Base-by-base conservation (phyloP, 371 early-diverging fungal species). In the Haplosporangium sp. region DNA sequence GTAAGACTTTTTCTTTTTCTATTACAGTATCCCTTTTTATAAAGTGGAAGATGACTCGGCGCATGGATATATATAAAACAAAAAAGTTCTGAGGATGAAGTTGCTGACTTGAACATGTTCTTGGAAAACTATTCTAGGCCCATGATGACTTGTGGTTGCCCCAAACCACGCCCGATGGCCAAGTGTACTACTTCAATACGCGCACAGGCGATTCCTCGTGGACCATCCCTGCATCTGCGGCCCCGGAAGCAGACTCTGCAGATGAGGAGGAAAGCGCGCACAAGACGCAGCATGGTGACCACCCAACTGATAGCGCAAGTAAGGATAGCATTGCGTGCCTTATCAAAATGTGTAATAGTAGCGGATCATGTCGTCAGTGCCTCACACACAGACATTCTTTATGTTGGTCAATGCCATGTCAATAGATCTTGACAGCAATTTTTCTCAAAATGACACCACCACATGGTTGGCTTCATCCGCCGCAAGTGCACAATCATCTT, bases 141-240 rank as follows among this genome's bases (percentile, higher is more conserved):
- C 56, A 37, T 20, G 75, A 67, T 37, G 73, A 81, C 51, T 64
- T 72, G 41, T 69, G 73, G 84, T 60, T 82, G 45, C 68, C 80
- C 11, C 82, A 89, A 69, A 66, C 79, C 7, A 85, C 86, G 2
- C 75, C 80, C 0, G 88, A 90, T 61, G 89, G 90, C 7, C 80
- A 84, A n/a, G 62, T 79, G 20, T 91, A 85, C 67, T 89, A 85
- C 62, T 88, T 81, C 68, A 90, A 91, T 62, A 81, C 83, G 48
- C 64, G 83, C 12, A 89, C 91, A 1, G 83, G 86, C 43, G 84
- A 87, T 50, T 86, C 87, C 0, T 74, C 84, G 1, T 91, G 90
- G 89, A 62, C 59, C 8, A 62, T 76, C 40, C 67, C 70, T 18
- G 38, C 59, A 81, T 52, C 67, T 3, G 43, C 65, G 46, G 10